phyloP scores from a whole-genome alignment of 257 asterid species.

The Datura wrightii region DNA sequence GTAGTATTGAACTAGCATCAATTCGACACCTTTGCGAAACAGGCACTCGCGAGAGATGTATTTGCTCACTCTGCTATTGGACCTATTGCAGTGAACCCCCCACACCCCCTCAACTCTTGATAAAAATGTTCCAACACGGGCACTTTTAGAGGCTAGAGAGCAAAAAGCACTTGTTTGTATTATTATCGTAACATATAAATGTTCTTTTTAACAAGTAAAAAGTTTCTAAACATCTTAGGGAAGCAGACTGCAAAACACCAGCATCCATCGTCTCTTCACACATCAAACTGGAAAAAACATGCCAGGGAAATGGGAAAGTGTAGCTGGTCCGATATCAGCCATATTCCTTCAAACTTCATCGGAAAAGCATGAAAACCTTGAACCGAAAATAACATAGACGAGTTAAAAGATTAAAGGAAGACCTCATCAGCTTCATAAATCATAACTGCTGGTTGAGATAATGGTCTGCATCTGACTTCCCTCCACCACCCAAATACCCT shows the following conservation, averaged over 20 bases:
- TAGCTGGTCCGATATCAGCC: too few species aligned
- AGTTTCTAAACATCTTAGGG: not conserved
- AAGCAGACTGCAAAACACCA: not conserved
- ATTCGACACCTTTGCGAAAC: not conserved
- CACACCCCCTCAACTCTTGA: not conserved
- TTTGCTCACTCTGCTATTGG: not conserved
- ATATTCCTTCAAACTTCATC: not conserved
- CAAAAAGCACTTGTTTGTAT: not conserved
- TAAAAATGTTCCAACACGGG: not conserved
- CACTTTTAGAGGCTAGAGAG: not conserved
- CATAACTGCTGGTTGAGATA: constrained; percentile 73
- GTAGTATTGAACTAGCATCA: not conserved
- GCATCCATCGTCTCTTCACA: not conserved
- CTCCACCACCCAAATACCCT: constrained; percentile 57
- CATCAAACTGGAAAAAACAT: too few species aligned
- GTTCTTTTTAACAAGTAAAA: not conserved
- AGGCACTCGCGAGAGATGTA: not conserved
- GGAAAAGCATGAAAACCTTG: not conserved
- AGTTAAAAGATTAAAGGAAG: not conserved
- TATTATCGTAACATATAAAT: not conserved
- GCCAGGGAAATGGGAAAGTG: too few species aligned
- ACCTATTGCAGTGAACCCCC: not conserved
- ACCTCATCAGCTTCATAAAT: constrained; percentile 25
- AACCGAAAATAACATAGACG: not conserved
- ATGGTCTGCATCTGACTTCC: constrained; percentile 53